Evolutionary conservation across 768 basidiomycete species (phyloP).

Genomic region (Rhodotorula toruloides): DNA sequence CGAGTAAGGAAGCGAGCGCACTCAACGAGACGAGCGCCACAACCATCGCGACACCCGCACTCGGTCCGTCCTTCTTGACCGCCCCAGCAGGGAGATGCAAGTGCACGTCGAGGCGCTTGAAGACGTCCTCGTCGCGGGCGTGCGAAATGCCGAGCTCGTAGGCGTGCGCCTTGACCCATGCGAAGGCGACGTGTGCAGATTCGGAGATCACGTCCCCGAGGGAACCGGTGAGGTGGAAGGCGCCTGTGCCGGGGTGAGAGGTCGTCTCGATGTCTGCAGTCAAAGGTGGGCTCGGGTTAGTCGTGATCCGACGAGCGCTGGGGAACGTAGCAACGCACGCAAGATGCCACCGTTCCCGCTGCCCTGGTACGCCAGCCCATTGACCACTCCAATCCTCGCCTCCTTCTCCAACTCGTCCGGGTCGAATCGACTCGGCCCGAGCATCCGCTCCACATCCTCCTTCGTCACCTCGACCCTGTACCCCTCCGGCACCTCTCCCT

Average conservation of each 20-base stretch:
- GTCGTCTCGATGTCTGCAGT: slow-evolving; percentile 70
- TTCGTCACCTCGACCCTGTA: slow-evolving; percentile 63
- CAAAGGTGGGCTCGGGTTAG: background rate
- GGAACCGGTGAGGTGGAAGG: slow-evolving; percentile 71
- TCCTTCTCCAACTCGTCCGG: slow-evolving; percentile 55
- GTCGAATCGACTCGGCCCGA: slow-evolving; percentile 75
- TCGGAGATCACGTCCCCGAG: slow-evolving; percentile 89
- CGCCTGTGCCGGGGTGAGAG: slow-evolving; percentile 67
- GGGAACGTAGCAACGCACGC: slow-evolving; percentile 3
- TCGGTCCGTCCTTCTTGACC: slow-evolving; percentile 89
- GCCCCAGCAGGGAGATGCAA: slow-evolving; percentile 79
- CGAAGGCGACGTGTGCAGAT: slow-evolving; percentile 80
- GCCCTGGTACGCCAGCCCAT: slow-evolving; percentile 46
- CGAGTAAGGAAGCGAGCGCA: slow-evolving; percentile 56
- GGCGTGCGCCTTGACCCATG: slow-evolving; percentile 74
- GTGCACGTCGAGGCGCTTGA: slow-evolving; percentile 78
- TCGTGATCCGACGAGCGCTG: background rate
- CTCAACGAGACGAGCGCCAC: slow-evolving; percentile 83
- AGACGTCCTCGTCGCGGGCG: slow-evolving; percentile 37
- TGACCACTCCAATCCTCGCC: slow-evolving; percentile 31
- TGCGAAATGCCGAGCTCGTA: slow-evolving; percentile 43
- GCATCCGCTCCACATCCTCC: slow-evolving; percentile 71
- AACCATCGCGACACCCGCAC: slow-evolving; percentile 81
- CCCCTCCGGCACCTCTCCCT: slow-evolving; percentile 29
- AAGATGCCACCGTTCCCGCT: slow-evolving; percentile 45